Evolutionary conservation across 805 yeast genomes (phyloP).

Genomic region (Candida parachauliodes): DNA sequence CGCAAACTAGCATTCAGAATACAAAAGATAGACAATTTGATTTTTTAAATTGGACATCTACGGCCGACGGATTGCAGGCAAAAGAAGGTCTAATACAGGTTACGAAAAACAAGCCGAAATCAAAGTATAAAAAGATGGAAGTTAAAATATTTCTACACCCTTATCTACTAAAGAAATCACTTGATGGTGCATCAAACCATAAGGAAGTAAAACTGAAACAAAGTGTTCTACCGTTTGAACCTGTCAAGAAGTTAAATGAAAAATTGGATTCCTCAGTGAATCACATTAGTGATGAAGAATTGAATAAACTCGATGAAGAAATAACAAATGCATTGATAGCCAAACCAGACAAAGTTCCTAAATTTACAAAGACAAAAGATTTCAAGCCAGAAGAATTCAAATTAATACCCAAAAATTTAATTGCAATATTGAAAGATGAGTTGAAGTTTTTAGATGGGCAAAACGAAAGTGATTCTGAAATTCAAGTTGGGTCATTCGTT

Average conservation of each 20-base stretch:
- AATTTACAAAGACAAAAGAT: not conserved
- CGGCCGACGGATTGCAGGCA: not conserved
- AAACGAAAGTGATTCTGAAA: slow-evolving; percentile 21
- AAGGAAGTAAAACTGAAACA: not conserved
- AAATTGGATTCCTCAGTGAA: no score
- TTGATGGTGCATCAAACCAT: not conserved
- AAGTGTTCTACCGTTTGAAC: not conserved
- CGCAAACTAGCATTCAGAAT: no score
- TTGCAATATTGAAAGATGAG: slow-evolving; percentile 26
- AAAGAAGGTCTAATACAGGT: not conserved
- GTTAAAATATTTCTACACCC: slow-evolving; percentile 5
- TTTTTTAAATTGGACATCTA: not conserved
- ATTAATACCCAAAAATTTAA: slow-evolving; percentile 26
- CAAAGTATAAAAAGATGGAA: slow-evolving; percentile 3
- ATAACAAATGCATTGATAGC: not conserved
- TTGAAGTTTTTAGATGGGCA: not conserved
- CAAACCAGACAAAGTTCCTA: not conserved
- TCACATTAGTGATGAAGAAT: not conserved
- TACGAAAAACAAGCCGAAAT: slow-evolving; percentile 4
- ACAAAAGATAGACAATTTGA: not conserved
- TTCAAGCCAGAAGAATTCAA: slow-evolving; percentile 12
- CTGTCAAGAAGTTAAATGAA: not conserved
- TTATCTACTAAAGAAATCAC: not conserved
- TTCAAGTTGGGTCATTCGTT: slow-evolving; percentile 30
- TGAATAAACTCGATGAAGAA: slow-evolving; percentile 1